Conservation (phyloP, 2,329 filamentous ascomycete genomes). For the Fusarium sp. region DNA sequence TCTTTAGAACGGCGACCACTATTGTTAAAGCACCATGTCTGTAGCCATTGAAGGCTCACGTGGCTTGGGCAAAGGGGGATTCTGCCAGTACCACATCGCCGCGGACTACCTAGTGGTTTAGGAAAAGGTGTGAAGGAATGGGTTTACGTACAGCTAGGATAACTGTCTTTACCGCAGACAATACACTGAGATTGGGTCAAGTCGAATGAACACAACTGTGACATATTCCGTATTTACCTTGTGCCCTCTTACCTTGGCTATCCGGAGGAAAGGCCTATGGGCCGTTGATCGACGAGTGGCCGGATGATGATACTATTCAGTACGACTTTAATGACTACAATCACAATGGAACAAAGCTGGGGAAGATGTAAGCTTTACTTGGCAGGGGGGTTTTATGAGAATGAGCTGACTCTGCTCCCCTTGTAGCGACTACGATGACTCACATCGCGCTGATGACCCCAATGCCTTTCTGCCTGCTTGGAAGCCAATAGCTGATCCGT, state of each 20-base stretch:
- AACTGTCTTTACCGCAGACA: neutral
- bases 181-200: no score
- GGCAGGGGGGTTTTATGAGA: no score
- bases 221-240: no score
- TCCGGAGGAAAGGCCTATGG: neutral
- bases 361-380: neutral
- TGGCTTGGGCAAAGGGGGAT: neutral
- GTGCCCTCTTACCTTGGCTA: neutral
- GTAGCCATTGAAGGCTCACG: neutral
- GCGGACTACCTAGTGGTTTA: neutral
- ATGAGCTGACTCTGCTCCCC: no score
- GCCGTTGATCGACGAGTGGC: neutral
- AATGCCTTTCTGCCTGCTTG: no score
- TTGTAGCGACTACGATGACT: no score
- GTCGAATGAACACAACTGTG: no score
- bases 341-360: neutral
- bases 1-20: constrained; percentile 1
- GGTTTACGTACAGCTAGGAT: neutral
- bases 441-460: no score
- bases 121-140: neutral
- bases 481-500: no score
- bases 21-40: neutral
- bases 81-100: neutral
- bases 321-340: neutral
- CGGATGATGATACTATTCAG: neutral